Percentiles rank a stretch among this genome's conserved stretches.
Conservation (phyloP, 805 yeast species). For the Kuraishia hungarica region DNA sequence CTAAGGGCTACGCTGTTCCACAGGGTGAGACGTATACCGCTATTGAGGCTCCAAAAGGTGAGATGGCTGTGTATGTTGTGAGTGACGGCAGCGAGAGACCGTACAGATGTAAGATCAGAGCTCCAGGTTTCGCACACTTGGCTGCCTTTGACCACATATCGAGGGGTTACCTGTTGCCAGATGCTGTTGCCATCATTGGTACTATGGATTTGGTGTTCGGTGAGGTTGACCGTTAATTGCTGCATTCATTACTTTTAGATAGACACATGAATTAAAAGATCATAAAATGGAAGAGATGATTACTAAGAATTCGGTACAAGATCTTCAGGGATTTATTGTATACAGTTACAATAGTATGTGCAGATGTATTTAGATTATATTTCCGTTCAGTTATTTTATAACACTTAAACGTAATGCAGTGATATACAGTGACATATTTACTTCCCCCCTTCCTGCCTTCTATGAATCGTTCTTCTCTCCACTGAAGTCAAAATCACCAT, state of each 20-base stretch:
- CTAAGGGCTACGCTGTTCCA: constrained; percentile 85
- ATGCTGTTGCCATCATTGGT: constrained; percentile 90
- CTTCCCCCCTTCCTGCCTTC: background rate
- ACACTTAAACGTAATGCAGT: background rate
- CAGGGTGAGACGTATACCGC: constrained; percentile 88
- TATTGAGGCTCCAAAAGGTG: constrained; percentile 93
- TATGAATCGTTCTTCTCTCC: background rate
- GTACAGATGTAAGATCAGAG: constrained; percentile 85
- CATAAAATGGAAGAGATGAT: background rate
- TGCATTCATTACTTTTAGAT: background rate
- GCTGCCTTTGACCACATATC: constrained; percentile 84
- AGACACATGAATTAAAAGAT: background rate
- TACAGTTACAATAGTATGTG: background rate
- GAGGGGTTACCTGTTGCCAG: constrained; percentile 82
- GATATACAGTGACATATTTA: background rate
- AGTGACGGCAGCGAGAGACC: constrained; percentile 89
- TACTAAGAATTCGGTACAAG: background rate
- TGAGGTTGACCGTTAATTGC: constrained; percentile 74
- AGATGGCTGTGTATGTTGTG: constrained; percentile 85
- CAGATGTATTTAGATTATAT: background rate
- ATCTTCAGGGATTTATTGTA: constrained; percentile 1
- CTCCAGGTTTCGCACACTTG: constrained; percentile 90
- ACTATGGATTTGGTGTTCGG: constrained; percentile 94
- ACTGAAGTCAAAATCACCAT: constrained; percentile 1
- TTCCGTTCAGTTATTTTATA: background rate